These are phyloP conservation scores for Fusarium globosum DNA, from an alignment of 2,329 filamentous ascomycete genomes.

Conservation along the genomic window DNA sequence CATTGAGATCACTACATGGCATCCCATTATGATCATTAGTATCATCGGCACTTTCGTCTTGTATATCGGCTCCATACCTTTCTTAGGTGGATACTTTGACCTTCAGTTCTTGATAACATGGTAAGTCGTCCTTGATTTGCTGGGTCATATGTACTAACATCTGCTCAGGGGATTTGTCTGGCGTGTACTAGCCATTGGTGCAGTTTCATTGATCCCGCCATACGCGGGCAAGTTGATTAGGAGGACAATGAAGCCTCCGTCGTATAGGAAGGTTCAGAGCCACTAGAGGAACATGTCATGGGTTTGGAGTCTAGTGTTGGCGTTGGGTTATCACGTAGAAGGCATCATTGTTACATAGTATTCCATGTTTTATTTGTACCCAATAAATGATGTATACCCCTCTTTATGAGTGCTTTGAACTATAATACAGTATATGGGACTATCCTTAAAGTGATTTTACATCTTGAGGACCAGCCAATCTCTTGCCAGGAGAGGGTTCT, in stretches of 20 bases:
- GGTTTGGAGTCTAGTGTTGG: conserved; percentile 26
- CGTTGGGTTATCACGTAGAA: conserved; percentile 39
- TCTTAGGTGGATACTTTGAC: conserved; percentile 91
- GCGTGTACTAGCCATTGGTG: conserved; percentile 83
- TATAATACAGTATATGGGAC: conserved; percentile 12
- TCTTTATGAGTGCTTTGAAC: conserved; percentile 15
- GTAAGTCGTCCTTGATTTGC: conserved; percentile 55
- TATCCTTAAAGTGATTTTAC: conserved; percentile 42
- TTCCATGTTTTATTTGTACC: conserved; percentile 25
- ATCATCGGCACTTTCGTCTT: conserved; percentile 84
- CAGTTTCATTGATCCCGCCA: conserved; percentile 85
- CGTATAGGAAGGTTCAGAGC: conserved; percentile 91
- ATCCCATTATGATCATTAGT: conserved; percentile 87
- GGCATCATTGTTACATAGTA: conserved; percentile 27
- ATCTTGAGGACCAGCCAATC: conserved; percentile 67
- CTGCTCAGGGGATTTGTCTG: conserved; percentile 80
- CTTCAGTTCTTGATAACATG: conserved; percentile 78
- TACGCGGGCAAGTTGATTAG: conserved; percentile 88
- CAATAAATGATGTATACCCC: conserved; percentile 24
- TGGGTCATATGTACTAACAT: conserved; percentile 26
- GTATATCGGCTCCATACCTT: conserved; percentile 87
- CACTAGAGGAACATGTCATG: conserved; percentile 55
- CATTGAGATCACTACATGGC: conserved; percentile 96
- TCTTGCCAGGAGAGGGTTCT: conserved; percentile 49
- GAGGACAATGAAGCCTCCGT: conserved; percentile 88